These are phyloP conservation scores for Talaromyces pinophilus DNA, from an alignment of 2,329 filamentous ascomycete genomes.

Conservation along the genomic window DNA sequence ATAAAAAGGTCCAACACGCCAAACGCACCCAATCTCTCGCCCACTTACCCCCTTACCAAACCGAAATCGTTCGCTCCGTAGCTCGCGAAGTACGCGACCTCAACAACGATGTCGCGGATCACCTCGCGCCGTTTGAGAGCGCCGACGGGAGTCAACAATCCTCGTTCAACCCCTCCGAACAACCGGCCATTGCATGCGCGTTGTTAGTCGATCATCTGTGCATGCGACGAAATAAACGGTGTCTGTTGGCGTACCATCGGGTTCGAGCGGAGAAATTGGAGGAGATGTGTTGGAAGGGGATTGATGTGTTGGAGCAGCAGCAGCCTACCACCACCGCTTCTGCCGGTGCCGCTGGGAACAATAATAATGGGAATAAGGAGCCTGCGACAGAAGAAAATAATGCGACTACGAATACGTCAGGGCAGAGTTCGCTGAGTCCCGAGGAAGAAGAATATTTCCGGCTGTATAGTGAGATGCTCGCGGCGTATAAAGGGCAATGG, in stretches of 20 bases:
- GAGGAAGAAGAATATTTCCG: conserved; percentile 97
- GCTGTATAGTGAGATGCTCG: conserved; percentile 85
- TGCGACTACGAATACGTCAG: conserved; percentile 34
- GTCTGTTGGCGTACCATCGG: conserved; percentile 89
- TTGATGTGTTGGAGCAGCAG: conserved; percentile 72
- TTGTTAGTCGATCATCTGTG: conserved; percentile 90
- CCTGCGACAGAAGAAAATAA: background rate
- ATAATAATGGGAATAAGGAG: background rate
- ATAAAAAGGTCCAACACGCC: conserved; percentile 75
- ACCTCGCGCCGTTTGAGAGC: conserved; percentile 79
- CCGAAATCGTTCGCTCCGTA: conserved; percentile 83
- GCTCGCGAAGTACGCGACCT: conserved; percentile 91
- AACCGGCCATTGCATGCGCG: conserved; percentile 82
- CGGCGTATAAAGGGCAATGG: conserved; percentile 98
- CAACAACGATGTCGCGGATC: conserved; percentile 76
- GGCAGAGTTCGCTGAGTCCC: conserved; percentile 77
- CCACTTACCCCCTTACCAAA: conserved; percentile 87
- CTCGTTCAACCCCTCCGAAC: conserved; percentile 74
- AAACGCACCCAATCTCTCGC: conserved; percentile 87
- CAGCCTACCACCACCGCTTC: conserved; percentile 49
- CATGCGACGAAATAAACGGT: conserved; percentile 95
- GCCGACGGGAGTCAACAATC: conserved; percentile 39
- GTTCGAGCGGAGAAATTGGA: conserved; percentile 89
- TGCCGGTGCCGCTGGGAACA: background rate
- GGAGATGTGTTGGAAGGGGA: conserved; percentile 87